Base-by-base conservation (phyloP, 176 grass and related monocot genomes). In the Stipa capillata region DNA sequence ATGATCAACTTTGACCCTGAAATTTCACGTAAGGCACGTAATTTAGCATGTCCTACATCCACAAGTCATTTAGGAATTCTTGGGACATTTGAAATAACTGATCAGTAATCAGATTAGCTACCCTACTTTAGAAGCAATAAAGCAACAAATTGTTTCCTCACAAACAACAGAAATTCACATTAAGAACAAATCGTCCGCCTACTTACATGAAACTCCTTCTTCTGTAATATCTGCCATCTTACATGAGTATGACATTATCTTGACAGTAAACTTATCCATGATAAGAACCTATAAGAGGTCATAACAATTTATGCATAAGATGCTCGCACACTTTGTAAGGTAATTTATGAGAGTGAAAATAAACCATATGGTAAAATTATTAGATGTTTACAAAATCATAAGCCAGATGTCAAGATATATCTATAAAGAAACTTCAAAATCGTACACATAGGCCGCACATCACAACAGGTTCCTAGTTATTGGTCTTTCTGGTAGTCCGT, bases 191-290 rank as follows among this genome's bases (percentile, higher is more conserved):
- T 20, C 42, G 50, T 39, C 29, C 34, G 45, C 50, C 44, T 75
- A 87, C 92, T 98, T 90, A 98, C 95, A 92, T 85, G 95, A 98
- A 90, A 98, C 87, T 53, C 91, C 91, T 94, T 97, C 94, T 80
- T 98, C 95, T 40, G 90, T 98, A 35, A 98, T 98, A 83, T 98
- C 95, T 71, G 92, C 95, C 95, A 98, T 98, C 87, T 98, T 98
- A 85, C 95, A 98, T 83, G 95, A 77, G 52, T 83, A 87, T 12
- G 95, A 98, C 87, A 98, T 98, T 85, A 98, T 88, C 80, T 91
- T 98, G 64, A 90, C 87, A 66, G 95, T 98, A 85, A 98, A 51
- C 81, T 98, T 98, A 79, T 98, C 95, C 95, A 98, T 94, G 81
- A 98, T 98, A 86, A 98, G 87, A 27, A 98, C 95, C 95, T 98